Base-by-base conservation (phyloP, 2,329 filamentous ascomycete species). In the Nothopassalora personata region DNA sequence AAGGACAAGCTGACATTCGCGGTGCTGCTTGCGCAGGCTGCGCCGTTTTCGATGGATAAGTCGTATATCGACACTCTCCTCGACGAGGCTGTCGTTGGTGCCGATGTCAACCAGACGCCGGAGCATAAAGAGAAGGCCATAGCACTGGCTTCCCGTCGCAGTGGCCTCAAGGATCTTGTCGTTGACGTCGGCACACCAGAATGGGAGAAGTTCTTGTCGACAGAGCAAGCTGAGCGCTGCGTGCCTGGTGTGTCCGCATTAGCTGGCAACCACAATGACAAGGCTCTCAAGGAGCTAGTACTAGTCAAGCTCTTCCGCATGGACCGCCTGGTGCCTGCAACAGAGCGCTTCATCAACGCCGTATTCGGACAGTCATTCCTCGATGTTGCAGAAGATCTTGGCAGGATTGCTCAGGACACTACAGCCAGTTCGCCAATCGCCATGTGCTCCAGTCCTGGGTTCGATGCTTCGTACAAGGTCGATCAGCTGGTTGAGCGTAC, bases 381-480 rank as follows among this genome's bases (percentile, higher is more conserved):
- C 58, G 91, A 97, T 65, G 84, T 89, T 51, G 87, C 87, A 52
- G 90, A 93, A 69, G 92, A 97, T 71, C 83, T 99, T 50, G 87
- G 88, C 71, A 85, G 89, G 60, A 93, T 94, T 18, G 89, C 96
- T 58, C 83, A 86, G 54, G 88, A 96, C 74, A 91, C 96, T 54
- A 87, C 87, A 5, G 86, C 93, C 31, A 90, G 86, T 33, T 86
- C 90, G 2, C 94, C 94, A 9, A 89, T 99, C 66, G 89, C 94
- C 3, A 83, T 99, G 36, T 93, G 93, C 69, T 99, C 94, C 5
- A 97, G 89, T 70, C 91, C 93, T 60, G 94, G 94, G 39, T 99
- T 99, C 73, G 94, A 99, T 75, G 95, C 95, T 56, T 96, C 91
- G 73, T 99, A 97, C 85, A 99, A 99, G 80, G 94, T 99, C 60